A percentile compares a stretch with the other conserved stretches of the same genome.
Evolutionary conservation across 163 green algal genomes (phyloP).

Genomic region (Chlorella variabilis): DNA sequence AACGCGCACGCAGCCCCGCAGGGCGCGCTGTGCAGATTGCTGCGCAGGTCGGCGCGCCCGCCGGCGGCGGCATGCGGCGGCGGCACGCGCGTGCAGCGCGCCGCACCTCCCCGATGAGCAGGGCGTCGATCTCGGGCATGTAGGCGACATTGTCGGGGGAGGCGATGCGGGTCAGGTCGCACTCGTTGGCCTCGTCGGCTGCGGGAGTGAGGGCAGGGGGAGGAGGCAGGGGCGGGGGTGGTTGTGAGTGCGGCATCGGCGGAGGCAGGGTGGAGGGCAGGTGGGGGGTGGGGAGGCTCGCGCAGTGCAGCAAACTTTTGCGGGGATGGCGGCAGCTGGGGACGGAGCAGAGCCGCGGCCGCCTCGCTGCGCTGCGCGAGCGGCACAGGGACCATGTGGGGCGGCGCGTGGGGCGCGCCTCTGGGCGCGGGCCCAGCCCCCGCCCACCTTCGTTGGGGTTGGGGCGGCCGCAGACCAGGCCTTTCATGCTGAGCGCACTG

Average conservation of each 20-base stretch:
- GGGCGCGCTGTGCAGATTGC: no score
- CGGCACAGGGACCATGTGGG: no score
- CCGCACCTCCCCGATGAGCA: slow-evolving; percentile 66
- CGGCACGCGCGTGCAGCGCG: neutral
- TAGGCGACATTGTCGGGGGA: slow-evolving; percentile 67
- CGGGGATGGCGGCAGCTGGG: no score
- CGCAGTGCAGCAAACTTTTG: no score
- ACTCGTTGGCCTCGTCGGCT: neutral
- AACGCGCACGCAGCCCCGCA: no score
- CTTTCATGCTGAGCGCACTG: slow-evolving; percentile 47
- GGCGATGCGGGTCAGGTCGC: slow-evolving; percentile 48
- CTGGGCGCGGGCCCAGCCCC: no score
- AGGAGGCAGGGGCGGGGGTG: neutral
- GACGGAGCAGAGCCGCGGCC: no score
- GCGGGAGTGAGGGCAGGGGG: neutral
- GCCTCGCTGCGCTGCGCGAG: no score
- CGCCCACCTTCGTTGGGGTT: slow-evolving; percentile 4
- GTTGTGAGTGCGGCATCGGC: neutral
- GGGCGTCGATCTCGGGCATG: slow-evolving; percentile 49
- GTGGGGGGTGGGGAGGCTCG: no score
- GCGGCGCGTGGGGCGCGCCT: no score
- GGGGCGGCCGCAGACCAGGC: slow-evolving; percentile 48
- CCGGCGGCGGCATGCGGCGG: neutral
- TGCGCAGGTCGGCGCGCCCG: neutral
- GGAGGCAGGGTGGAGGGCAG: no score